These are phyloP conservation scores for Ganoderma lingzhi DNA, from an alignment of 1,284 basidiomycete species.

Conservation along the genomic window DNA sequence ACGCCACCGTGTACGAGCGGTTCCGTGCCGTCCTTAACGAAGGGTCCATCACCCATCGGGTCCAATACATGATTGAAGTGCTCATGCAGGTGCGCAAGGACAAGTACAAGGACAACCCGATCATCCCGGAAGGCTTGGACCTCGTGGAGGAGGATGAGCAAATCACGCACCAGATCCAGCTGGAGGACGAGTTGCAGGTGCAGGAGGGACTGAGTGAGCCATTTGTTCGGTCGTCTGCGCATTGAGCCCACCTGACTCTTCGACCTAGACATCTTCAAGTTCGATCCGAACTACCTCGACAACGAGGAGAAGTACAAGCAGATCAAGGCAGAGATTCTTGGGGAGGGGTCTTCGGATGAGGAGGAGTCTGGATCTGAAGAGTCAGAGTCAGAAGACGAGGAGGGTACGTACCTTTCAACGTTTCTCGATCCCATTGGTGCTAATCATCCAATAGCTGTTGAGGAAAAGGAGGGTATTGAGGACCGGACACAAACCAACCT, in stretches of 20 bases:
- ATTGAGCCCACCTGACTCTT: constrained; percentile 18
- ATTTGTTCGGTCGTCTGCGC: background rate
- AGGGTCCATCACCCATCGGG: constrained; percentile 92
- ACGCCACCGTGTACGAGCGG: constrained; percentile 92
- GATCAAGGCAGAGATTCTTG: constrained; percentile 95
- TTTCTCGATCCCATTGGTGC: constrained; percentile 19
- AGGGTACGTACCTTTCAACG: constrained; percentile 44
- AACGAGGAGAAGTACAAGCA: constrained; percentile 94
- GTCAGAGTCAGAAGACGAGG: constrained; percentile 63
- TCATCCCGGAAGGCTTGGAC: constrained; percentile 92
- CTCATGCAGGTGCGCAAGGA: constrained; percentile 98
- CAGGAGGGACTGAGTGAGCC: constrained; percentile 92
- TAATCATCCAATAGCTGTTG: constrained; percentile 53
- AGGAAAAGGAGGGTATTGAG: constrained; percentile 89
- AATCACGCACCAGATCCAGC: constrained; percentile 92
- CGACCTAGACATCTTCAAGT: constrained; percentile 90
- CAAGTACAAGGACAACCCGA: constrained; percentile 98
- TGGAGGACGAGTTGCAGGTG: constrained; percentile 94
- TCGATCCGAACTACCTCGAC: constrained; percentile 87
- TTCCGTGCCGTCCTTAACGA: constrained; percentile 98
- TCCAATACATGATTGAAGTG: constrained; percentile 99
- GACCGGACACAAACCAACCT: constrained; percentile 96
- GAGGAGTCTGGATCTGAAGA: constrained; percentile 74
- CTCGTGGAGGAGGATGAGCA: constrained; percentile 98
- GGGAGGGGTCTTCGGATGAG: constrained; percentile 77